These are phyloP conservation scores for Cyberlindnera xishuangbannaensis DNA, from an alignment of 805 yeast genomes.

Conservation along the genomic window DNA sequence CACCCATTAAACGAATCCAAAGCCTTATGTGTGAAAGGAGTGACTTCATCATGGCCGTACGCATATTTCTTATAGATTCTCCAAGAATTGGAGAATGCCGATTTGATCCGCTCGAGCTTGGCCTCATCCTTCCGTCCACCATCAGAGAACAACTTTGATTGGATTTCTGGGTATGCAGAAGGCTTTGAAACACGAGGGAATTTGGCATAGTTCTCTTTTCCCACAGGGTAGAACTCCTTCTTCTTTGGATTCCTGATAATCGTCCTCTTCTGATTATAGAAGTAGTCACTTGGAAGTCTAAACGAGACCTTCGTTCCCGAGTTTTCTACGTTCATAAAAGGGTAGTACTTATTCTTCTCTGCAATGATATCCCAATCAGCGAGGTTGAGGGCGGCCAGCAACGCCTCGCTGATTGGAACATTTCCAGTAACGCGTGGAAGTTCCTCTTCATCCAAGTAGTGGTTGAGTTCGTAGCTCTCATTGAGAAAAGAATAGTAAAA, in stretches of 20 bases:
- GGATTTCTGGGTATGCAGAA: conserved; percentile 25
- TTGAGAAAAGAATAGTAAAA: conserved; percentile 25
- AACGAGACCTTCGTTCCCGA: conserved; percentile 10
- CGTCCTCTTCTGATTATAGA: conserved; percentile 16
- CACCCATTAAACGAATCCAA: conserved; percentile 41
- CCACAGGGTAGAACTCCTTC: conserved; percentile 18
- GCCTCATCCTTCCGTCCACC: conserved; percentile 24
- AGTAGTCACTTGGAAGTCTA: conserved; percentile 18
- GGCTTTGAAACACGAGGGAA: conserved; percentile 14
- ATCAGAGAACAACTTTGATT: conserved; percentile 24
- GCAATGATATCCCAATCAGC: conserved; percentile 13
- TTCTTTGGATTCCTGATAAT: conserved; percentile 16
- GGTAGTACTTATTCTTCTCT: conserved; percentile 35
- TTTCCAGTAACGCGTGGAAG: conserved; percentile 21
- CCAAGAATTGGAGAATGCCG: conserved; percentile 40
- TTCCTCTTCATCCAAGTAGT: conserved; percentile 20
- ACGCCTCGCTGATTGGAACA: conserved; percentile 2
- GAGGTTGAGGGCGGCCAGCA: conserved; percentile 6
- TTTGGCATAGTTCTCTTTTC: conserved; percentile 21
- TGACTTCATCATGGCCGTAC: conserved; percentile 41
- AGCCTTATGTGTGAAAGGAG: conserved; percentile 31
- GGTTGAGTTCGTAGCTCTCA: conserved; percentile 22
- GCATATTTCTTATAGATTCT: conserved; percentile 34
- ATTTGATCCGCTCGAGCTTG: conserved; percentile 28
- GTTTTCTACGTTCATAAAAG: conserved; percentile 25